phyloP scores from a whole-genome alignment of 192 early-diverging fungal species.

The Glomus cerebriforme region DNA sequence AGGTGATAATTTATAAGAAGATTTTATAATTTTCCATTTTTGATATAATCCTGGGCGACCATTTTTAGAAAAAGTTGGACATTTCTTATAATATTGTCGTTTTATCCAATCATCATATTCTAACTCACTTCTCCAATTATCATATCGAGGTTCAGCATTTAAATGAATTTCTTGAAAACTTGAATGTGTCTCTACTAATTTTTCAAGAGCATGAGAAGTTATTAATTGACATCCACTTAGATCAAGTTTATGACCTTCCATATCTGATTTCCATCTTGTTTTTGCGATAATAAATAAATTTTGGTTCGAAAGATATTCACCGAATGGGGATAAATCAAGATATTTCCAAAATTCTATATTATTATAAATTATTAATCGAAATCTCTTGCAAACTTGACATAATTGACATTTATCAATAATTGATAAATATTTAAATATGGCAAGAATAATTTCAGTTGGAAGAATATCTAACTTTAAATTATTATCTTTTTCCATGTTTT shows the following conservation, averaged over 20 bases:
- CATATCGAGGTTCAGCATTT: conserved; percentile 14
- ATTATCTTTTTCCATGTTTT: background rate
- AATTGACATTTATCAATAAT: background rate
- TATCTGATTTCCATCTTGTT: conserved; percentile 20
- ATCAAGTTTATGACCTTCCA: conserved; percentile 10
- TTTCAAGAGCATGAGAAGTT: conserved; percentile 5
- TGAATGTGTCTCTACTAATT: background rate
- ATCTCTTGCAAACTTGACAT: conserved; percentile 8
- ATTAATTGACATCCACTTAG: conserved; percentile 18
- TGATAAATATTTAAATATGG: conserved; percentile 10
- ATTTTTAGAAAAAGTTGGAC: background rate
- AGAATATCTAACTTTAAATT: background rate
- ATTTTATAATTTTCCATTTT: background rate
- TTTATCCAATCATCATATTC: conserved; percentile 9
- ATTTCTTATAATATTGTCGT: conserved; percentile 1
- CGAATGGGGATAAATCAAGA: conserved; percentile 18
- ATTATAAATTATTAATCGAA: conserved; percentile 17
- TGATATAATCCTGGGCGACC: conserved; percentile 15
- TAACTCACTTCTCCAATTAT: background rate
- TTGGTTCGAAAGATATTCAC: conserved; percentile 10
- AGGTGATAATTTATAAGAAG: background rate
- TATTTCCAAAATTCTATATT: conserved; percentile 10
- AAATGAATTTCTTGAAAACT: conserved; percentile 15
- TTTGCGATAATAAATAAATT: background rate
- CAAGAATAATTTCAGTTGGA: conserved; percentile 3